Percentiles rank a stretch among this genome's conserved stretches.
phyloP scores from a whole-genome alignment of 1,139 yeast genomes.

The Taphrina communis region DNA sequence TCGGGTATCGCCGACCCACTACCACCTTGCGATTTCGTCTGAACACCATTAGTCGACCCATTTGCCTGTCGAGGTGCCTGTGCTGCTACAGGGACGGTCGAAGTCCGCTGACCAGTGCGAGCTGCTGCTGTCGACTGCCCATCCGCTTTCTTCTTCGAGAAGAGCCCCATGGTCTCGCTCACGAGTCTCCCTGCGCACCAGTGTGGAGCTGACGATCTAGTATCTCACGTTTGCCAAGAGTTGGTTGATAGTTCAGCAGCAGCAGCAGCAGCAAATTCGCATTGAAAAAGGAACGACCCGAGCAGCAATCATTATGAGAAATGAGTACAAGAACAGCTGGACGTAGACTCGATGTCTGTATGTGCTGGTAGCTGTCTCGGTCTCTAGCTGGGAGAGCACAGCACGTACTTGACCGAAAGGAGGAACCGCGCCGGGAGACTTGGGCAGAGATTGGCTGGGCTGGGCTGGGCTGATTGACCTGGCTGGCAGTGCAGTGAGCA shows the following conservation, averaged over 20 bases:
- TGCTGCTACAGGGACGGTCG: neutral
- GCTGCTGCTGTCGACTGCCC: conserved; percentile 9
- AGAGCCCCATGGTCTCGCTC: conserved; percentile 31
- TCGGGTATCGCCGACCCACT: conserved; percentile 4
- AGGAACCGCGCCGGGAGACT: too few relatives aligned
- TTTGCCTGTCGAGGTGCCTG: neutral
- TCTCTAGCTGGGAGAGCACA: too few relatives aligned
- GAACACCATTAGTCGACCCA: neutral
- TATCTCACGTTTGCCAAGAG: neutral
- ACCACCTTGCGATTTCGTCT: neutral
- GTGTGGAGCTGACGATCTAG: neutral
- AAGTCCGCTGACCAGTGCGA: neutral
- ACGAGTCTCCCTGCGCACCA: too few relatives aligned
- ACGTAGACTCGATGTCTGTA: too few relatives aligned
- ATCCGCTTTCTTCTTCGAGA: conserved; percentile 28
- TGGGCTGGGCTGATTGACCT: too few relatives aligned
- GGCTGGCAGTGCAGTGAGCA: too few relatives aligned
- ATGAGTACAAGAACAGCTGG: too few relatives aligned
- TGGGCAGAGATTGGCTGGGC: too few relatives aligned
- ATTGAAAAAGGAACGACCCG: too few relatives aligned
- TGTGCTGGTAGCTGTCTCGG: too few relatives aligned
- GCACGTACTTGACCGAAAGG: too few relatives aligned
- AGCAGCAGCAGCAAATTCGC: neutral
- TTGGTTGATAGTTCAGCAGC: neutral
- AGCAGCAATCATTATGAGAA: too few relatives aligned